Evolutionary conservation across 352 stramenopile species (phyloP).

Genomic region (Phytophthora ramorum): DNA sequence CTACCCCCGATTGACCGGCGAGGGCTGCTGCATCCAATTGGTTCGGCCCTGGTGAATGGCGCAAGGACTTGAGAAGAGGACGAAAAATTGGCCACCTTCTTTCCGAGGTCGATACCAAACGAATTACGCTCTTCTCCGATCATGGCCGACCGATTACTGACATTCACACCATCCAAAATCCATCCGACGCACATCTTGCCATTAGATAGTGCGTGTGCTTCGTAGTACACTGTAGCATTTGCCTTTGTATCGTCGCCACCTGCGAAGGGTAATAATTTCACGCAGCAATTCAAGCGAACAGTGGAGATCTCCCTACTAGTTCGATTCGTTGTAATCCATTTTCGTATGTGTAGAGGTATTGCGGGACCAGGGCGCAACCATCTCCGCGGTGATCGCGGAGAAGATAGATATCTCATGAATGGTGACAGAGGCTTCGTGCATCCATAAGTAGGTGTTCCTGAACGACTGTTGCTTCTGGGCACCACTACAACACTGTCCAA

Average conservation of each 20-base stretch:
- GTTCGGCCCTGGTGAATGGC: conserved; percentile 23
- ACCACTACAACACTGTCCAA: conserved; percentile 44
- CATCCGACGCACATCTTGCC: conserved; percentile 67
- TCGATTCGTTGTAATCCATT: conserved; percentile 68
- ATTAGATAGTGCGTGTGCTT: conserved; percentile 55
- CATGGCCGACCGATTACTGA: conserved; percentile 27
- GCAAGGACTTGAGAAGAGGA: conserved; percentile 19
- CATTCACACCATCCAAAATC: conserved; percentile 32
- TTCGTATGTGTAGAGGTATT: conserved; percentile 46
- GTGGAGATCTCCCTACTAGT: conserved; percentile 46
- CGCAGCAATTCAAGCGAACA: conserved; percentile 44
- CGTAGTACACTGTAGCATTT: conserved; percentile 49
- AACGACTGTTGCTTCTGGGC: conserved; percentile 22
- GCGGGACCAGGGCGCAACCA: conserved; percentile 28
- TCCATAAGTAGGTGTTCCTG: conserved; percentile 31
- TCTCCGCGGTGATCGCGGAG: conserved; percentile 48
- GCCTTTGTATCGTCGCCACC: background rate
- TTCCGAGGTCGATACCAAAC: conserved; percentile 58
- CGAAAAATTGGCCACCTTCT: conserved; percentile 41
- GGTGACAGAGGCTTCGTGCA: conserved; percentile 21
- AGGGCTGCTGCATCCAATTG: conserved; percentile 44
- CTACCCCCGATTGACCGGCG: conserved; percentile 29
- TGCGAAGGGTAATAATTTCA: conserved; percentile 10
- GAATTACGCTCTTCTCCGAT: conserved; percentile 49
- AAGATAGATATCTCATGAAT: conserved; percentile 30